phyloP scores from a whole-genome alignment of 106 monocot species.

The Vanilla planifolia region DNA sequence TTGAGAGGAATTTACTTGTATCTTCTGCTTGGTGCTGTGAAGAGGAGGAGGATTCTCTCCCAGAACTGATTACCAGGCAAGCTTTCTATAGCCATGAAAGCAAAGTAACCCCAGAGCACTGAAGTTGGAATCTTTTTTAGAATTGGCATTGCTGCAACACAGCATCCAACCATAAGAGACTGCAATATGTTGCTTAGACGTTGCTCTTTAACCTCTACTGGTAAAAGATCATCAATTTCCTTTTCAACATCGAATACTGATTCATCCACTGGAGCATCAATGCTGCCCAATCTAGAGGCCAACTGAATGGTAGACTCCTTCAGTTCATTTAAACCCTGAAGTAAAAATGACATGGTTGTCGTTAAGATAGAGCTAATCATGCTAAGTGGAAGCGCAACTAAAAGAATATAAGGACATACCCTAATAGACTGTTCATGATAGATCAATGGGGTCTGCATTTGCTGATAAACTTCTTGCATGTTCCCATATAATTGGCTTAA shows the following conservation, averaged over 20 bases:
- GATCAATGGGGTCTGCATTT: slow-evolving; percentile 83
- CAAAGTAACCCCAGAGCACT: slow-evolving; percentile 88
- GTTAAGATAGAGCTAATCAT: too few relatives aligned
- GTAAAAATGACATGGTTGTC: too few relatives aligned
- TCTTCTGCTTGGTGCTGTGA: slow-evolving; percentile 83
- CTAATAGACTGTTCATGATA: slow-evolving; percentile 44
- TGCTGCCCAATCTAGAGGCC: slow-evolving; percentile 60
- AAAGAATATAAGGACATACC: slow-evolving; percentile 17
- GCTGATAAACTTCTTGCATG: slow-evolving; percentile 78
- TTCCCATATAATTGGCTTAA: slow-evolving; percentile 66
- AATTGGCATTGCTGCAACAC: slow-evolving; percentile 76
- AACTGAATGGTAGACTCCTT: slow-evolving; percentile 75
- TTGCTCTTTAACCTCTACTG: slow-evolving; percentile 86
- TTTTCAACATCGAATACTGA: slow-evolving; percentile 75
- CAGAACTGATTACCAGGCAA: slow-evolving; percentile 93
- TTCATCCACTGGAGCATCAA: slow-evolving; percentile 79
- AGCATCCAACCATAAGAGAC: slow-evolving; percentile 64
- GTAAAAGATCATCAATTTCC: slow-evolving; percentile 80
- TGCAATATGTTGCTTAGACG: slow-evolving; percentile 76
- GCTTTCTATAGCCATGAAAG: slow-evolving; percentile 95
- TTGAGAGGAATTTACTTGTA: slow-evolving; percentile 50
- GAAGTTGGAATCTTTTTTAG: slow-evolving; percentile 76
- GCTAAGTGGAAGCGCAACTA: too few relatives aligned
- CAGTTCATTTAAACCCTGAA: slow-evolving; percentile 58
- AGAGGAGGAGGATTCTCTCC: slow-evolving; percentile 85